Evolutionary conservation across 306 rosid species (phyloP), one percentile per base, ranked within the genome.

Genomic region (Dalbergia oliveri): DNA sequence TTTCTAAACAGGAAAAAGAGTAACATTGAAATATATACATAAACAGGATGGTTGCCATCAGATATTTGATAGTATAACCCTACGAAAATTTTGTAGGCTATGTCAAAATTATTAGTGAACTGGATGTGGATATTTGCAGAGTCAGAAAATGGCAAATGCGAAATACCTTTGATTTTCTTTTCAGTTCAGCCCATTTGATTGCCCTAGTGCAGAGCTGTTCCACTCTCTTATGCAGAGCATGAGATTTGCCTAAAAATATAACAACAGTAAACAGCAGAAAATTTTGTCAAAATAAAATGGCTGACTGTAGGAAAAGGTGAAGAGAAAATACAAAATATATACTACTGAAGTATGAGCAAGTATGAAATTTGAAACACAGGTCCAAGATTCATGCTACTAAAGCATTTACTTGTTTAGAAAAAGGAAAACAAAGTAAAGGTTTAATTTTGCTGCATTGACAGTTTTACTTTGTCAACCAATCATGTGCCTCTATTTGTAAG

Each of bases 141-240:
- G 33, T 66, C 74, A 16, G 37, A 64, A 69, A 70, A 73, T 19
- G 60, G 64, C 0, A 82, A 65, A 56, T 26, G 31, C 31, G 31
- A 2, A 26, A 2, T 70, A 86, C 89, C 89, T 86, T 86, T 39
- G 86, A 75, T 79, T 82, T 86, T 79, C 89, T 82, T 79, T 79
- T 79, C 82, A 86, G 41, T 59, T 86, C 89, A 57, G 84, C 89
- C 89, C 89, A 86, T 79, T 26, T 86, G 84, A 86, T 82, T 75
- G 89, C 82, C 73, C 89, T 75, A 21, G 77, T 82, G 84, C 89
- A 86, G 34, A 86, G 89, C 73, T 86, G 89, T 41, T 86, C 89
- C 80, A 86, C 89, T 78, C 89, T 86, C 84, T 82, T 86, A 43
- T 86, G 89, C 71, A 86, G 89, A 82, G 89, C 89, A 43, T 86